Conservation (phyloP, 192 early-diverging fungal species). For the Entomortierella chlamydospora region DNA sequence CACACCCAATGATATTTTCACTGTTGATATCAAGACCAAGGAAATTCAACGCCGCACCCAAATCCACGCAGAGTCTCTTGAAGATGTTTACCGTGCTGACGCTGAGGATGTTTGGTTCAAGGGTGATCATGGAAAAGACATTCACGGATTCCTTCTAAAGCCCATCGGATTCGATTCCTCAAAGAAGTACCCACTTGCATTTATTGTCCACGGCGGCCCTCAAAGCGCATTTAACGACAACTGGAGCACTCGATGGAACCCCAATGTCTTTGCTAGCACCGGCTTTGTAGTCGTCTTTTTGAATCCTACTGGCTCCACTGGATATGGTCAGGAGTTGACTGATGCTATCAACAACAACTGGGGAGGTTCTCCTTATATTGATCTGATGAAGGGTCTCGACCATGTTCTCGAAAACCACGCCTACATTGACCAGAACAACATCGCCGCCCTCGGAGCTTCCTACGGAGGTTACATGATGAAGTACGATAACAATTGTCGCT, state of each 20-base stretch:
- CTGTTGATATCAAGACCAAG: slow-evolving; percentile 43
- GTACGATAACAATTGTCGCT: slow-evolving; percentile 5
- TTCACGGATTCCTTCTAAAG: slow-evolving; percentile 76
- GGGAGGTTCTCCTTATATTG: slow-evolving; percentile 81
- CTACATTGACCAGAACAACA: slow-evolving; percentile 66
- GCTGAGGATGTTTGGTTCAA: slow-evolving; percentile 78
- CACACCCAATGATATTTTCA: slow-evolving; percentile 52
- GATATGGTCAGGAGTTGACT: slow-evolving; percentile 83
- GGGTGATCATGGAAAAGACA: slow-evolving; percentile 66
- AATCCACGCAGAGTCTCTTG: slow-evolving; percentile 56
- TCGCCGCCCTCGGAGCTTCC: slow-evolving; percentile 76
- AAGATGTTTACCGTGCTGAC: slow-evolving; percentile 56
- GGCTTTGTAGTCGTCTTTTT: slow-evolving; percentile 78
- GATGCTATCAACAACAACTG: slow-evolving; percentile 79
- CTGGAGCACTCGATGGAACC: slow-evolving; percentile 80
- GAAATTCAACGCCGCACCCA: slow-evolving; percentile 57
- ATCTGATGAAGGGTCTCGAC: slow-evolving; percentile 79
- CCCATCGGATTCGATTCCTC: slow-evolving; percentile 67
- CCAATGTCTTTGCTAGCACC: slow-evolving; percentile 76
- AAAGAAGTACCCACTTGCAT: slow-evolving; percentile 78
- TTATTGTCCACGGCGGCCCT: slow-evolving; percentile 87
- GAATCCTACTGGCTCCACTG: slow-evolving; percentile 84
- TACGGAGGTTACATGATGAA: slow-evolving; percentile 90
- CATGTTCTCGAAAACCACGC: slow-evolving; percentile 63
- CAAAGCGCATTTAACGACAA: slow-evolving; percentile 75